phyloP scores from a whole-genome alignment of 441 rosid species.

The Brassica hybrid region DNA sequence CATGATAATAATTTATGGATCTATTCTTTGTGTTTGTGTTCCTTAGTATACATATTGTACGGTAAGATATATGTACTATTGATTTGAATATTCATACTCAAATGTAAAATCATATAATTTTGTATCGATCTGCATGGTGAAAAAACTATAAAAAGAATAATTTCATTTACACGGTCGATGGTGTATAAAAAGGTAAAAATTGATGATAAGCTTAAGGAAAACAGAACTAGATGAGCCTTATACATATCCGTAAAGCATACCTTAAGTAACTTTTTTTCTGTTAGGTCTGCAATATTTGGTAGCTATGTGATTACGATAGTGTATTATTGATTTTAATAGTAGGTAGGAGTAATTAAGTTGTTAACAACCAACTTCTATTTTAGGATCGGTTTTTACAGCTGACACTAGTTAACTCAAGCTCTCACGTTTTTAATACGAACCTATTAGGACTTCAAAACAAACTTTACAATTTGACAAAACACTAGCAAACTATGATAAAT shows the following conservation, averaged over 20 bases:
- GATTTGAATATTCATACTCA: neutral
- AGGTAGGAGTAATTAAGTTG: neutral
- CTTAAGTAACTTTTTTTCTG: neutral
- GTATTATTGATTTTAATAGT: neutral
- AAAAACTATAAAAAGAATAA: neutral
- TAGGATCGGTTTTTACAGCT: constrained; percentile 10
- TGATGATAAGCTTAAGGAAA: constrained; percentile 11
- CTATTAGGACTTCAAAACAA: constrained; percentile 14
- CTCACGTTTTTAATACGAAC: constrained; percentile 10
- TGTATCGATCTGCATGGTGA: constrained; percentile 5
- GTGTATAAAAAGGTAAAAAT: neutral
- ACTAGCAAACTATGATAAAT: neutral
- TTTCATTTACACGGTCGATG: neutral
- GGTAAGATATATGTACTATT: neutral
- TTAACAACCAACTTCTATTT: neutral
- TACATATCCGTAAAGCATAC: constrained; percentile 12
- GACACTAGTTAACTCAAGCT: constrained; percentile 25
- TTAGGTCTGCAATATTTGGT: neutral
- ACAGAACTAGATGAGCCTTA: neutral
- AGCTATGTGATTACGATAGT: neutral
- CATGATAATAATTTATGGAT: constrained; percentile 2
- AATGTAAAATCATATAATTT: neutral
- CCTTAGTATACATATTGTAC: neutral
- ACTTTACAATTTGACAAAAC: neutral
- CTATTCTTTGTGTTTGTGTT: constrained; percentile 1